Base-by-base conservation (phyloP, 495 filamentous ascomycete species). In the Aspergillus indologenus region DNA sequence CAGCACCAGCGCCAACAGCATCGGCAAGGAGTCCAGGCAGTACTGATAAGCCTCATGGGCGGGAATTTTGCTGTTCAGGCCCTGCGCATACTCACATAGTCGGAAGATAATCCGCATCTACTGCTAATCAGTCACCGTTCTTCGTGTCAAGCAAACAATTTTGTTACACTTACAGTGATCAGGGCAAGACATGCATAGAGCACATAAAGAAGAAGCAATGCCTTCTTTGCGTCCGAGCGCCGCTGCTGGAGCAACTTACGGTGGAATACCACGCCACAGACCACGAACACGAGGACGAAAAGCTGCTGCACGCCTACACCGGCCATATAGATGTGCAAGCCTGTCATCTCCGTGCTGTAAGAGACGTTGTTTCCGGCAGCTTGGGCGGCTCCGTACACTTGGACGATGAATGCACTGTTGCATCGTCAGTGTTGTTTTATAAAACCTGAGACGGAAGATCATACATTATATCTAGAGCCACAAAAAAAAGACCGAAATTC, bases 71-170 rank as follows among this genome's bases (percentile, higher is more conserved):
- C 62, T 61, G 18, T 59, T 12, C 0, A 65, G 50, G 17, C 80
- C 79, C 5, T 68, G 47, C 0, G 77, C 68, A 61, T 81, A 87
- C 68, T 88, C 84, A 53, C 73, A 67, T 1, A 88, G 66, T 22
- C 84, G 81, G 72, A 80, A 87, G 45, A 84, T 71, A 61, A 83
- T 84, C 19, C 83, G 81, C 49, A 81, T 66, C 48, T 51, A 4
- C 14, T 31, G 11, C 20, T 9, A 3, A 15, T 21, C 12, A 40
- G 34, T 15, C 34, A 40, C 9, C 26, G 26, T 29, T 4, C 34
- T 40, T 9, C 5, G 7, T 19, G 31, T 2, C 0, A 34, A 17
- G 52, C 23, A 21, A n/a, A 6, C n/a, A n/a, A n/a, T n/a, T n/a
- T n/a, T n/a, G n/a, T n/a, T n/a, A 60, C 75, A 61, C 75, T 61